A percentile compares a stretch with the other conserved stretches of the same genome.
phyloP scores from a whole-genome alignment of 345 rosid genomes.

The Pistacia integerrima region DNA sequence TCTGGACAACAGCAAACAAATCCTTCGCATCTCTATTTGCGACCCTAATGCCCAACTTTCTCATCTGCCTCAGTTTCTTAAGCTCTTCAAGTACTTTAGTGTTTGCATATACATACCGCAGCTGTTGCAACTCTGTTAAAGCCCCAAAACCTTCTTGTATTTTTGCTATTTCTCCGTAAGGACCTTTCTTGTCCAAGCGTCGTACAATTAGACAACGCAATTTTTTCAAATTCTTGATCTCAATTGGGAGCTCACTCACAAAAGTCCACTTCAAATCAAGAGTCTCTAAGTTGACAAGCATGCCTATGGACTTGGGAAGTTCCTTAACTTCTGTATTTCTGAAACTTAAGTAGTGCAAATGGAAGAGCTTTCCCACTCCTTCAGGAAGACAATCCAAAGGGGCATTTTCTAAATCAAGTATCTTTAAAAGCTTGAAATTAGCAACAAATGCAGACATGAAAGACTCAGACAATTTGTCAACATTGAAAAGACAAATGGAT shows the following conservation, averaged over 20 bases:
- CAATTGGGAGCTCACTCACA: not conserved
- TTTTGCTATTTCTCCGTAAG: not conserved
- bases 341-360: slow-evolving; percentile 6
- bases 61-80: not conserved
- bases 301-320: slow-evolving; percentile 12
- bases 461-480: not conserved
- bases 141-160: not conserved
- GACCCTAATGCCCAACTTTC: slow-evolving; percentile 16
- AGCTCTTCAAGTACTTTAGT: not conserved
- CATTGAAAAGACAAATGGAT: slow-evolving; percentile 15
- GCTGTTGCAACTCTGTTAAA: not conserved
- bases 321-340: not conserved
- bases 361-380: not conserved
- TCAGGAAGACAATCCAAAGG: not conserved
- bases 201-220: not conserved
- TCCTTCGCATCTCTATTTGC: not conserved
- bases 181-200: not conserved
- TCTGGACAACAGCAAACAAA: slow-evolving; percentile 15
- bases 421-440: slow-evolving; percentile 5
- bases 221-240: slow-evolving; percentile 4
- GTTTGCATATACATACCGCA: too few species aligned
- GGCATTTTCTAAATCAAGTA: slow-evolving; percentile 4
- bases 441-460: not conserved
- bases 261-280: not conserved
- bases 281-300: slow-evolving; percentile 1